Base-by-base conservation (phyloP, 1,284 basidiomycete genomes). In the Tilletia horrida region DNA sequence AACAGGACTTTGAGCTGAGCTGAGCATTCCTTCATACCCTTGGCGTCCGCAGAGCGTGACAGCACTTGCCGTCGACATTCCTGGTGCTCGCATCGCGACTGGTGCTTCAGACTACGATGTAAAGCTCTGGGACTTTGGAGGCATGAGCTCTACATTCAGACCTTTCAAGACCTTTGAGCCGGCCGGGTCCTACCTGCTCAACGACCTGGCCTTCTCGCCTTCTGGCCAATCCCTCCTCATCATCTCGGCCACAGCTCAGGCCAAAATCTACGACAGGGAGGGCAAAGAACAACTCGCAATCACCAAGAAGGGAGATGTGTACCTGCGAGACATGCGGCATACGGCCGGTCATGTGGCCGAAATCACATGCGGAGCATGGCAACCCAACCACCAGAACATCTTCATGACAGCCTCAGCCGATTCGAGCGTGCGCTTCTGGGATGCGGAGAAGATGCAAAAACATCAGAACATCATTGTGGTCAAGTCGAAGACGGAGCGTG, bases 91-190 rank as follows among this genome's bases (percentile, higher is more conserved):
- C 35, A 84, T 99, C 35, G 85, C 91, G 6, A 91, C 92, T 1
- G 96, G 96, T 11, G 91, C 91, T 18, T 90, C 97, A 83, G 96
- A 99, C 83, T 97, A 97, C 80, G 92, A 95, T 82, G 90, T 91
- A 83, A 97, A 97, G 83, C 83, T 98, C 64, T 99, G 94, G 94
- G 96, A 99, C 83, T 98, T 98, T 84, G 96, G 95, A 76, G 96
- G 96, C 7, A 98, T 99, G 95, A 90, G 91, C 76, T 84, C 86
- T 71, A 73, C 82, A 3, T 86, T 90, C 82, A 91, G 91, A 81
- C 94, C 96, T 16, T 98, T 98, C 87, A 91, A 93, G 84, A 91
- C 87, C 71, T 97, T 91, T 87, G 93, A 98, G 82, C 91, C 93
- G 68, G 88, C 90, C 67, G 93, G 91, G 69, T 91, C 89, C 74